A percentile compares a stretch with the other conserved stretches of the same genome.
These are phyloP conservation scores for Wallacemonas sp. DNA, from an alignment of 208 protist species.

Conservation along the genomic window DNA sequence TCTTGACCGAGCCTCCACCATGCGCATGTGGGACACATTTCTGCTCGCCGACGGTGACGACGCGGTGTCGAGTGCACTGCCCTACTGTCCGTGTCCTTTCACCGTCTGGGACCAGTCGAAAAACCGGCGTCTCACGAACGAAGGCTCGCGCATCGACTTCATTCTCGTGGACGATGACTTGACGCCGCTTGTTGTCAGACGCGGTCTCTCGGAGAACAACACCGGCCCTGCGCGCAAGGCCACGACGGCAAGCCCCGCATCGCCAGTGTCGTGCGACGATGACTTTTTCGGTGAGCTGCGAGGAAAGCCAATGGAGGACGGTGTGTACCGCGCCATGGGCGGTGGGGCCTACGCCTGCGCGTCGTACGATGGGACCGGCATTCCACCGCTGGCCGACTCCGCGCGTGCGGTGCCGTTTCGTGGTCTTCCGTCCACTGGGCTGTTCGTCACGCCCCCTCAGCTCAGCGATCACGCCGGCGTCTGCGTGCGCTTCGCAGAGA, in stretches of 20 bases:
- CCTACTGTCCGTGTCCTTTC: slow-evolving; percentile 76
- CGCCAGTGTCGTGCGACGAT: not conserved
- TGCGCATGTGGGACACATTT: slow-evolving; percentile 52
- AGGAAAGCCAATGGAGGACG: slow-evolving; percentile 36
- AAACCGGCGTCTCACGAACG: slow-evolving; percentile 84
- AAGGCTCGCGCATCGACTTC: slow-evolving; percentile 91
- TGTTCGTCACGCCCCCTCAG: slow-evolving; percentile 89
- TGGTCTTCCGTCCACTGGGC: slow-evolving; percentile 72
- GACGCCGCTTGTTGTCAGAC: slow-evolving; percentile 41
- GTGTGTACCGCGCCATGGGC: slow-evolving; percentile 57
- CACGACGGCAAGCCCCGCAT: too few relatives aligned
- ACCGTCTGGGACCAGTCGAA: slow-evolving; percentile 92
- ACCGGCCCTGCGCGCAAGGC: slow-evolving; percentile 15
- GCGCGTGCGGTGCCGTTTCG: slow-evolving; percentile 49
- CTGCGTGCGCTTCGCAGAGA: slow-evolving; percentile 42
- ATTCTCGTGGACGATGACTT: slow-evolving; percentile 81
- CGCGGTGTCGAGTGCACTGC: not conserved
- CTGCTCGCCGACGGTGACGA: slow-evolving; percentile 26
- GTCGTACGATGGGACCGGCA: slow-evolving; percentile 70
- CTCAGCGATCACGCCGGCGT: slow-evolving; percentile 92
- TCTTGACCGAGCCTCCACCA: not conserved
- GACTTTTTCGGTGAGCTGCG: slow-evolving; percentile 69
- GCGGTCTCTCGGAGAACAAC: slow-evolving; percentile 69
- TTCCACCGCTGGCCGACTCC: slow-evolving; percentile 46
- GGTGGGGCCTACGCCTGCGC: slow-evolving; percentile 65